Percentiles rank a stretch among this genome's conserved stretches.
phyloP scores from a whole-genome alignment of 441 rosid species.

The Pelargonium citronellum region DNA sequence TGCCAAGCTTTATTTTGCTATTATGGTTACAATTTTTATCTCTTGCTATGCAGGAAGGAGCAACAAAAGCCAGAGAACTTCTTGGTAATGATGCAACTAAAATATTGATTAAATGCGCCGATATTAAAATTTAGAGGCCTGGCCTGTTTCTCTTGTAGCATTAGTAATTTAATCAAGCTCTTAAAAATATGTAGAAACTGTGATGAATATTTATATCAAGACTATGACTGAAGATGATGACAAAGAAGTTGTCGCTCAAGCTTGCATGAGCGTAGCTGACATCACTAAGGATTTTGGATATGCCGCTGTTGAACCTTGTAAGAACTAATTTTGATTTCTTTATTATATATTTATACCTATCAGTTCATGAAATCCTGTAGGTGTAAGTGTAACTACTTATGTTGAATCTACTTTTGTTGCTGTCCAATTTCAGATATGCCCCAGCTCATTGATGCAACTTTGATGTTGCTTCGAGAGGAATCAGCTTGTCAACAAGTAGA shows the following conservation, averaged over 20 bases:
- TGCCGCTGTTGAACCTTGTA: constrained; percentile 74
- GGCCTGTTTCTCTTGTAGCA: constrained; percentile 10
- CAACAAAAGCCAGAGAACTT: constrained; percentile 60
- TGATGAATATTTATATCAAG: constrained; percentile 71
- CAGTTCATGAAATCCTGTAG: not conserved
- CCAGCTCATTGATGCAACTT: constrained; percentile 68
- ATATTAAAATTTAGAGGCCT: not conserved
- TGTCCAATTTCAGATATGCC: constrained; percentile 55
- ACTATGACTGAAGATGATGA: constrained; percentile 88
- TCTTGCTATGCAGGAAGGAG: constrained; percentile 57
- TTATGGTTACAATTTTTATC: constrained; percentile 17
- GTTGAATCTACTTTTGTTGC: constrained; percentile 23
- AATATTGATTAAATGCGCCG: not conserved
- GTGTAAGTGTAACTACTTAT: constrained; percentile 7
- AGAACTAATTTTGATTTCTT: constrained; percentile 29
- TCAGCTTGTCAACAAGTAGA: constrained; percentile 75
- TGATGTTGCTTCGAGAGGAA: constrained; percentile 69
- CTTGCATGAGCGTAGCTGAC: constrained; percentile 81
- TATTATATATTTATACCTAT: not conserved
- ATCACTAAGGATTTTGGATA: constrained; percentile 83
- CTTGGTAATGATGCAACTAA: constrained; percentile 48
- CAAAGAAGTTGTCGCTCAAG: constrained; percentile 97
- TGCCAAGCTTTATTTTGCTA: constrained; percentile 11
- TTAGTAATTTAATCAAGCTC: constrained; percentile 18
- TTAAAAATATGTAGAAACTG: constrained; percentile 48